Evolutionary conservation across 129 eudicot genomes (phyloP).

Genomic region (Artemisia annua): DNA sequence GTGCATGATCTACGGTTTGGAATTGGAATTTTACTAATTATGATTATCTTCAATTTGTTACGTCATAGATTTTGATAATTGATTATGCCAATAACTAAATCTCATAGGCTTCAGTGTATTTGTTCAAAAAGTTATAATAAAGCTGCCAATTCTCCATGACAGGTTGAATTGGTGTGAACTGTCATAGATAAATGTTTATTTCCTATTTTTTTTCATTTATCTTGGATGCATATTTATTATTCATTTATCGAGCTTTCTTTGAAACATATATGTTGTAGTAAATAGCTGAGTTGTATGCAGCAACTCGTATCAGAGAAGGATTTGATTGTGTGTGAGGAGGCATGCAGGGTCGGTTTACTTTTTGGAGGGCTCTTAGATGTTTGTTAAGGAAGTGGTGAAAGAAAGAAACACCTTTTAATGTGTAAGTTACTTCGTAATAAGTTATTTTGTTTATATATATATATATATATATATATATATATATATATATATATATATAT

Average conservation of each 20-base stretch:
- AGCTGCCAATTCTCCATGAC: no score
- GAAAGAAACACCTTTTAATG: conserved; percentile 94
- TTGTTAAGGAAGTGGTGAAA: conserved; percentile 80
- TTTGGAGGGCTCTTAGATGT: conserved; percentile 97
- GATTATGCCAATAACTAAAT: no score
- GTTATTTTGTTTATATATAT: conserved; percentile 4
- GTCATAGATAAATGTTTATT: conserved; percentile 1
- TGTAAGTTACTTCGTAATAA: conserved; percentile 58
- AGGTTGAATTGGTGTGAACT: no score
- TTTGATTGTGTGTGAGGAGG: conserved; percentile 98
- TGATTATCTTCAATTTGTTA: no score
- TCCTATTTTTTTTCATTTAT: no score
- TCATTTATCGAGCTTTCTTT: background rate
- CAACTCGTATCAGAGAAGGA: conserved; percentile 99
- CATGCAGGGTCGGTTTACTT: conserved; percentile 92
- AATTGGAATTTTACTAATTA: no score
- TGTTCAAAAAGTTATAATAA: no score
- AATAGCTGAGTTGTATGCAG: conserved; percentile 47
- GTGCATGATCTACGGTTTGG: no score
- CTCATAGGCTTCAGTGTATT: no score
- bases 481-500: no score
- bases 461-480: no score
- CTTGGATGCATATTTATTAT: background rate
- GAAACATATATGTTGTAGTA: conserved; percentile 18
- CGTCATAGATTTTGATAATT: no score